These are phyloP conservation scores for Sugiyamaella grinbergsii DNA, from an alignment of 1,139 yeast genomes.

Conservation along the genomic window DNA sequence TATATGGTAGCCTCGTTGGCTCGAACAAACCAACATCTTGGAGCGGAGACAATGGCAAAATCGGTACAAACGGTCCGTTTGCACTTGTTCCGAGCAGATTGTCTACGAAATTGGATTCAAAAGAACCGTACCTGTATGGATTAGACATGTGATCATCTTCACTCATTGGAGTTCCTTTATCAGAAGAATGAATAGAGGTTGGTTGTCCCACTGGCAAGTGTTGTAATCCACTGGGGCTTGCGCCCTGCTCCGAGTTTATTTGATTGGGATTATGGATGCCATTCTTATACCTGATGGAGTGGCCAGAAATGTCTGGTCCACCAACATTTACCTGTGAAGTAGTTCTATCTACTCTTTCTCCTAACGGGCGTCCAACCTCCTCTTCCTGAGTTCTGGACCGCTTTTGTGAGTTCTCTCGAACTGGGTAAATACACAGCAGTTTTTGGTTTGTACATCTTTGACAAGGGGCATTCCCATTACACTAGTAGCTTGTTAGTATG, in stretches of 20 bases:
- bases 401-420: conserved; percentile 6
- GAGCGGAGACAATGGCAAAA: conserved; percentile 2
- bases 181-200: neutral
- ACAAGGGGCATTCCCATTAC: conserved; percentile 25
- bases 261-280: neutral
- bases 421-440: conserved; percentile 26
- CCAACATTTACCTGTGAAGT: neutral
- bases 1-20: conserved; percentile 12
- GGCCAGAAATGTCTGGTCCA: neutral
- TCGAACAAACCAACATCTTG: conserved; percentile 5
- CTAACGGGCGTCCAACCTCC: neutral
- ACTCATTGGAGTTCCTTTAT: conserved; percentile 8
- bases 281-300: neutral
- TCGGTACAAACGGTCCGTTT: neutral
- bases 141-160: conserved; percentile 2
- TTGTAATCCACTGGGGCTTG: conserved; percentile 7
- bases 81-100: conserved; percentile 7
- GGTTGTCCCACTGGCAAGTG: neutral
- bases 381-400: neutral
- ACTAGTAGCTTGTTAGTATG: conserved; percentile 11
- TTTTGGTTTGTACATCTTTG: conserved; percentile 25
- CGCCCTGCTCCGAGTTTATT: neutral
- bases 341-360: neutral
- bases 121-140: conserved; percentile 3
- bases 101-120: conserved; percentile 17